Evolutionary conservation across 768 basidiomycete genomes (phyloP).

Genomic region (Pisolithus marmoratus): DNA sequence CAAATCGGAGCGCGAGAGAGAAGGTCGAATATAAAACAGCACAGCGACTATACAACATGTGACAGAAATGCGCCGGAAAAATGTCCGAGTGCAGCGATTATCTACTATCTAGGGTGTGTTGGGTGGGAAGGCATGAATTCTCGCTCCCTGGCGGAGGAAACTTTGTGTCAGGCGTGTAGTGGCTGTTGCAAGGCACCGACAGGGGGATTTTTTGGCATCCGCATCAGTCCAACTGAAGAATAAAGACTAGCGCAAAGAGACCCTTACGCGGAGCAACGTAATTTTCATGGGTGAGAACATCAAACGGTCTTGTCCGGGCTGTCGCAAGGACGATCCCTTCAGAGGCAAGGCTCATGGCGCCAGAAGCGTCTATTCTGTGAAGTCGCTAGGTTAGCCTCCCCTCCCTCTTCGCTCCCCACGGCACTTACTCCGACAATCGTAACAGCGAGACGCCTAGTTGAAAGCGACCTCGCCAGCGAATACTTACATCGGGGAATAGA

Average conservation of each 20-base stretch:
- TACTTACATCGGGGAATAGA: slow-evolving; percentile 86
- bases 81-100: slow-evolving; percentile 5
- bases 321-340: slow-evolving; percentile 66
- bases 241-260: slow-evolving; percentile 12
- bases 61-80: slow-evolving; percentile 4
- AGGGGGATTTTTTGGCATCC: slow-evolving; percentile 8
- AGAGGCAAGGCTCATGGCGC: slow-evolving; percentile 44
- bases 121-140: slow-evolving; percentile 48
- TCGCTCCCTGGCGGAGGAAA: slow-evolving; percentile 53
- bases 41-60: slow-evolving; percentile 12
- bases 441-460: slow-evolving; percentile 69
- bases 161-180: slow-evolving; percentile 52
- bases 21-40: slow-evolving; percentile 22
- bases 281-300: slow-evolving; percentile 64
- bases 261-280: slow-evolving; percentile 78
- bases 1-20: slow-evolving; percentile 13
- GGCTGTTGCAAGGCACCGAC: slow-evolving; percentile 21
- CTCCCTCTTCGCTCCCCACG: slow-evolving; percentile 8
- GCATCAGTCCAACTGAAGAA: slow-evolving; percentile 15
- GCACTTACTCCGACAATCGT: slow-evolving; percentile 66
- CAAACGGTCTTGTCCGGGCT: slow-evolving; percentile 70
- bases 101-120: slow-evolving; percentile 30
- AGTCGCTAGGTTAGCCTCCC: slow-evolving; percentile 12
- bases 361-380: slow-evolving; percentile 44
- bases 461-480: slow-evolving; percentile 72